Base-by-base conservation (phyloP, 345 rosid species). In the Punica granatum region DNA sequence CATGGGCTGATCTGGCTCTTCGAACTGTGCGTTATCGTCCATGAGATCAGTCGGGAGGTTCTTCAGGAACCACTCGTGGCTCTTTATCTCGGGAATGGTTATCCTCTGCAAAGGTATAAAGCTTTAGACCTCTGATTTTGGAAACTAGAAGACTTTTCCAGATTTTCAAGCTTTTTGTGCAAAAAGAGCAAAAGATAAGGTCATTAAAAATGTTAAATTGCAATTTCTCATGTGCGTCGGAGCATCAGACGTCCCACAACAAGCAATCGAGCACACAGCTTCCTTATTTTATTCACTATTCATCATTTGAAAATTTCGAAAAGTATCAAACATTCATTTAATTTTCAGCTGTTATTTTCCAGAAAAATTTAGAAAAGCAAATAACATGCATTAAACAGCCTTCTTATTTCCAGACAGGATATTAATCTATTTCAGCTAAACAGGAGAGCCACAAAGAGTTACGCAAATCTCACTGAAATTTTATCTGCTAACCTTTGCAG, bases 1-100 rank as follows among this genome's bases (percentile, higher is more conserved):
- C 86, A 81, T 79, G 11, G 99, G 96, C 71, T 87, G 93, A 65
- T 95, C 97, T 18, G 92, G 87, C 66, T 92, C 97, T 54, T 94
- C 89, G 32, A 74, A 86, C 21, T 86, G 87, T 70, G 69, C 79
- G 48, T 64, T 86, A 39, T 84, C 96, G 23, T 82, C 82, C 87
- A 85, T 80, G 31, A 92, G 75, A 77, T 90, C 96, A 19, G 83
- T 84, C 11, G 98, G 98, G 10, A 95, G 88, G 73, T 95, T 90
- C 92, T 79, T 90, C 73, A 92, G 82, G 69, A 95, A 95, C 99
- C 99, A 95, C 15, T 70, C 80, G 46, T 92, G 98, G 23, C 70
- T 83, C 81, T 71, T 80, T 39, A 95, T 92, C 76, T 89, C 93
- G 0, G 89, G 89, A 64, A 94, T 92, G 63, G 86, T 85, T 67